Percentiles rank a stretch among this genome's conserved stretches.
Conservation (phyloP, 345 rosid genomes). For the Citrus glauca region DNA sequence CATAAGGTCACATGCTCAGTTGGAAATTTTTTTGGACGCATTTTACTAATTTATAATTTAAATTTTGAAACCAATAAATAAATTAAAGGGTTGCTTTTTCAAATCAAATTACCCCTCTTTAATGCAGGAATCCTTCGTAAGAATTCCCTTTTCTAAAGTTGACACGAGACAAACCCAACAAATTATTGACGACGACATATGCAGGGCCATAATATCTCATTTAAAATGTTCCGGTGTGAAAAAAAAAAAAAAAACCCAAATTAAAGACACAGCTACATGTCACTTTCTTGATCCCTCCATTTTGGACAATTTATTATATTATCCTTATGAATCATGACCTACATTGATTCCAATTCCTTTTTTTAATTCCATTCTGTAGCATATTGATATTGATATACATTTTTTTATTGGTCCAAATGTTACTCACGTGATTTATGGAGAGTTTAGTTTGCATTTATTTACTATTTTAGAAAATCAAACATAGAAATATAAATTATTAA, state of each 20-base stretch:
- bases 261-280: neutral
- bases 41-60: too few species aligned
- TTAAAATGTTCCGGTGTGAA: neutral
- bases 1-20: neutral
- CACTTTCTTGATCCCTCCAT: neutral
- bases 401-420: too few species aligned
- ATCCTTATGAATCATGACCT: neutral
- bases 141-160: neutral
- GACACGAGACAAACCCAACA: neutral
- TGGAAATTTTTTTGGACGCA: neutral
- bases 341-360: neutral
- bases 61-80: neutral
- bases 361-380: neutral
- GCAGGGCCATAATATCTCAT: neutral
- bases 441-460: too few species aligned
- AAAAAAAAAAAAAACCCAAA: neutral
- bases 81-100: too few species aligned
- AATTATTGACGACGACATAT: neutral
- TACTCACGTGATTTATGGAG: too few species aligned
- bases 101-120: too few species aligned
- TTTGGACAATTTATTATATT: neutral
- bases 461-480: too few species aligned
- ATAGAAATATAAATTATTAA: neutral
- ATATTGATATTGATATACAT: neutral
- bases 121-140: too few species aligned